A percentile compares a stretch with the other conserved stretches of the same genome.
These are phyloP conservation scores for baker's yeast (Saccharomyces cerevisiae) DNA, from an alignment of 805 yeast species.

Conservation along the genomic window DNA sequence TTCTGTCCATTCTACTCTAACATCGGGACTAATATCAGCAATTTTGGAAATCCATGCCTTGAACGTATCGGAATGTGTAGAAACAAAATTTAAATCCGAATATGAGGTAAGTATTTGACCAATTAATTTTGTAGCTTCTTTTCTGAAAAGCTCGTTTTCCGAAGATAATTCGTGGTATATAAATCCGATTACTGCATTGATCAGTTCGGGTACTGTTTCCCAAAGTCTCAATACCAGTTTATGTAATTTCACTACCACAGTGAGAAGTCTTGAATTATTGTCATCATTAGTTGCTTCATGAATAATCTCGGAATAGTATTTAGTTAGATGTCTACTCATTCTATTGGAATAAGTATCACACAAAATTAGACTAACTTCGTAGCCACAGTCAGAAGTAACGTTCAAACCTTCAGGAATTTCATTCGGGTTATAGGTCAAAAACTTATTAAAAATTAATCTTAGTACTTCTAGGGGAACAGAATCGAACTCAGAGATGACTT, in stretches of 20 bases:
- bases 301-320: constrained; percentile 67
- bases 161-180: constrained; percentile 75
- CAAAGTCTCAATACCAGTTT: constrained; percentile 58
- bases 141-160: constrained; percentile 52
- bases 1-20: constrained; percentile 64
- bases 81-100: constrained; percentile 49
- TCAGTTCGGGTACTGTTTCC: constrained; percentile 67
- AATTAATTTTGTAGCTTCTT: constrained; percentile 63
- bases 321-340: constrained; percentile 68
- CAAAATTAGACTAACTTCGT: constrained; percentile 54
- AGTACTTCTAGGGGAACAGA: constrained; percentile 52
- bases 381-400: constrained; percentile 43
- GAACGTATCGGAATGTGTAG: constrained; percentile 54
- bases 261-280: constrained; percentile 15
- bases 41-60: constrained; percentile 66
- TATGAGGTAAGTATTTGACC: constrained; percentile 51
- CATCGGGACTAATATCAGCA: constrained; percentile 55
- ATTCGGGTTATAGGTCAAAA: constrained; percentile 34
- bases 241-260: constrained; percentile 54
- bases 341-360: constrained; percentile 66
- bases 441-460: constrained; percentile 56
- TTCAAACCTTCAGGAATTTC: constrained; percentile 26
- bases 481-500: constrained; percentile 64
- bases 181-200: constrained; percentile 67
- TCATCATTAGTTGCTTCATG: constrained; percentile 37